Evolutionary conservation across 208 protist genomes (phyloP), one percentile per base, ranked within the genome.

Genomic region (Jaenimonas drosophilae): DNA sequence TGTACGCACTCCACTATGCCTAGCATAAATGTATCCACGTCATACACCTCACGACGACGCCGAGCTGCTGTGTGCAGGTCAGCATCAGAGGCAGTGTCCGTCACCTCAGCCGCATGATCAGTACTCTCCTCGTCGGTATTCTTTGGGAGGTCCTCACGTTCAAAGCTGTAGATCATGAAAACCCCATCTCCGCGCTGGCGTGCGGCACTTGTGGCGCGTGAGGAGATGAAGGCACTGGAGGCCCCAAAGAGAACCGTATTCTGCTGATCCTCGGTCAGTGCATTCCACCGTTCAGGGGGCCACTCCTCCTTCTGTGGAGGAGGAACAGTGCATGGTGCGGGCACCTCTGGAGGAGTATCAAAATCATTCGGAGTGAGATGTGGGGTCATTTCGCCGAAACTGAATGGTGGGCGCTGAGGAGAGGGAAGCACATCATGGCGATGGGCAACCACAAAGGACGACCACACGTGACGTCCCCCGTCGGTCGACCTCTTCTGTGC

Each of bases 401-500:
- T 83, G 45, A 87, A 92, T 0, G 76, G 84, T 20, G 55, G 64
- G 32, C 46, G 44, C 27, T 92, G 76, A 29, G 84, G 68, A 1
- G 51, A 64, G 5, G 70, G 55, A 29, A 82, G 56, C 0, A 47
- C 29, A 38, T 53, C 45, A 24, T 73, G 64, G 16, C 67, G 54
- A 26, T 70, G 33, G 19, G 11, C 39, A 6, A 62, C 52, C 3
- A 82, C 57, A 62, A 66, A 76, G 0, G 37, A 24, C 19, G 57
- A 33, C 73, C 73, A 82, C 17, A 68, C 40, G n/a, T 42, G 49
- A n/a, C 14, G 19, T 6, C 43, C 28, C 37, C n/a, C n/a, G n/a
- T n/a, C n/a, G n/a, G n/a, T n/a, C n/a, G n/a, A n/a, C n/a, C n/a
- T n/a, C n/a, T n/a, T n/a, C n/a, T n/a, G n/a, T n/a, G n/a, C n/a